These are phyloP conservation scores for Zarea fungicola DNA, from an alignment of 2,329 filamentous ascomycete genomes.

Conservation along the genomic window DNA sequence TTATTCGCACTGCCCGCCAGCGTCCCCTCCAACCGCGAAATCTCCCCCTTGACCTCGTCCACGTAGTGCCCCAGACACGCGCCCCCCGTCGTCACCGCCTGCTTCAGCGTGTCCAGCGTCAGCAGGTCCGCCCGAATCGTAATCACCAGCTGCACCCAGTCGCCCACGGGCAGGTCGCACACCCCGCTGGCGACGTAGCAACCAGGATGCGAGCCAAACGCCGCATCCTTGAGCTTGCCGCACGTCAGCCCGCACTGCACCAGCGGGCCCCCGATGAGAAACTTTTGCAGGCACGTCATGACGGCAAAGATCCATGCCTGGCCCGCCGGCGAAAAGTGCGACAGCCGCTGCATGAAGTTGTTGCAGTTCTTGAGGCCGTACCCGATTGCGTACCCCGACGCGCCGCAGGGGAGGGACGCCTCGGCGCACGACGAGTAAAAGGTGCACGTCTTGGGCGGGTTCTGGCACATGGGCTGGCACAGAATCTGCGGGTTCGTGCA, in stretches of 20 bases:
- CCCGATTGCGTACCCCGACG: constrained; percentile 1
- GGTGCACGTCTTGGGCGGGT: neutral
- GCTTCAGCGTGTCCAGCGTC: neutral
- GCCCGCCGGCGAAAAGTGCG: neutral
- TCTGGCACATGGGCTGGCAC: constrained; percentile 1
- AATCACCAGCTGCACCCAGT: constrained; percentile 7
- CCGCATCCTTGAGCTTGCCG: neutral
- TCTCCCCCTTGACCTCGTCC: neutral
- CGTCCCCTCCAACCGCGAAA: neutral
- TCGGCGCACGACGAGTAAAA: constrained; percentile 8
- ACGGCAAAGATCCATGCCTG: neutral
- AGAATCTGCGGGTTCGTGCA: neutral
- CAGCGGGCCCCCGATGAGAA: constrained; percentile 3
- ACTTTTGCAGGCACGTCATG: constrained; percentile 8
- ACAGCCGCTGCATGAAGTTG: constrained; percentile 2
- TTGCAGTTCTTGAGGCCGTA: constrained; percentile 4
- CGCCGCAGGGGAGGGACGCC: neutral
- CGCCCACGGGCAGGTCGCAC: neutral
- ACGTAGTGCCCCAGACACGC: neutral
- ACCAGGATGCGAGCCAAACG: constrained; percentile 3
- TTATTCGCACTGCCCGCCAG: neutral
- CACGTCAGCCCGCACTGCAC: neutral
- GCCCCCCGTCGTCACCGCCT: neutral
- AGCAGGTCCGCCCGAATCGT: neutral
- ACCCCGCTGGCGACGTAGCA: constrained; percentile 6